Conservation (phyloP, 768 basidiomycete genomes). For the Ramaria rubella region DNA sequence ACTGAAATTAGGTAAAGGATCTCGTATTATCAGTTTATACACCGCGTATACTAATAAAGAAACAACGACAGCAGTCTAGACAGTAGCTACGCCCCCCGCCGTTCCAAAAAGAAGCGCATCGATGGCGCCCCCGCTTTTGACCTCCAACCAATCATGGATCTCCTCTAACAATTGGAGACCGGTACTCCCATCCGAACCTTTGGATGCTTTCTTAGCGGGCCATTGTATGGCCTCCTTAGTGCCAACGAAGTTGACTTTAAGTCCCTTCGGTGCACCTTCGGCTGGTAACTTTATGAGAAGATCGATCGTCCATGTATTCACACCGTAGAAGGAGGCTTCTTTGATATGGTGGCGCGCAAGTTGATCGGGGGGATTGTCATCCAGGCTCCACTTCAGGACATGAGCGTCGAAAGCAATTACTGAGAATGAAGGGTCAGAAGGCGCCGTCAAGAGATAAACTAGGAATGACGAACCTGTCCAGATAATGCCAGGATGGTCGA, state of each 20-base stretch:
- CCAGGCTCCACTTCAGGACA: constrained; percentile 78
- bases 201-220: constrained; percentile 55
- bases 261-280: constrained; percentile 20
- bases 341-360: constrained; percentile 82
- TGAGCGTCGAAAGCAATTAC: constrained; percentile 90
- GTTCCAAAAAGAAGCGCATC: constrained; percentile 67
- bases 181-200: constrained; percentile 35
- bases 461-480: constrained; percentile 59
- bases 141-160: constrained; percentile 70
- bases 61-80: no score
- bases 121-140: constrained; percentile 53
- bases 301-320: constrained; percentile 65
- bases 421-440: constrained; percentile 16
- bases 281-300: constrained; percentile 55
- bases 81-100: constrained; percentile 48
- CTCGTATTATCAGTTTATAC: no score
- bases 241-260: constrained; percentile 71
- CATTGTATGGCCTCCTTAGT: constrained; percentile 81
- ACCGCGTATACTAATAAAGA: no score
- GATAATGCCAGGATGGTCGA: constrained; percentile 76
- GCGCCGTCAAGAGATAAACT: background rate
- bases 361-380: constrained; percentile 70
- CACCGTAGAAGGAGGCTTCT: constrained; percentile 81
- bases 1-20: no score
- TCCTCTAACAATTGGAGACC: constrained; percentile 70